phyloP scores from a whole-genome alignment of 208 protist species.

The Trypanosoma platydactyli region DNA sequence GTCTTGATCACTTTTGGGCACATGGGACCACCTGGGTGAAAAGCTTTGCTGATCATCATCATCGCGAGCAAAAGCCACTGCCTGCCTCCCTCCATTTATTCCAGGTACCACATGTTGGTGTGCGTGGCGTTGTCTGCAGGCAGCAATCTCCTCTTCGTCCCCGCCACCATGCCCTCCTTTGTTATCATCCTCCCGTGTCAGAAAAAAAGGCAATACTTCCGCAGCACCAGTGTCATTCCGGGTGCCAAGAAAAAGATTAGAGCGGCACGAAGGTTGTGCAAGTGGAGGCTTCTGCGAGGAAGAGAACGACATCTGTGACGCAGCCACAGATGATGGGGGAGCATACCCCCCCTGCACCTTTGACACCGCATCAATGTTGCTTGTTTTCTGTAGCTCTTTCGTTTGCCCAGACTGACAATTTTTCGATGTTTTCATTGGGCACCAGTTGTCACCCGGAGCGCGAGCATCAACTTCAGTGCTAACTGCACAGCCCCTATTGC shows the following conservation, averaged over 20 bases:
- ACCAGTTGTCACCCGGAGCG: neutral
- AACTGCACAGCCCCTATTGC: neutral
- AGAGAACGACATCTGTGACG: slow-evolving; percentile 3
- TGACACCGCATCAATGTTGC: neutral
- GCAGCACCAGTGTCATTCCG: neutral
- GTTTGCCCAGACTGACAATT: neutral
- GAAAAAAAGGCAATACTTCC: neutral
- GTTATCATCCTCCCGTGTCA: neutral
- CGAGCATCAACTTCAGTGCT: neutral
- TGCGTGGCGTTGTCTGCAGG: neutral
- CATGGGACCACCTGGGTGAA: neutral
- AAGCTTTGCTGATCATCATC: slow-evolving; percentile 9
- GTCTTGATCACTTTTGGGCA: neutral
- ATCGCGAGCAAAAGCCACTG: slow-evolving; percentile 1
- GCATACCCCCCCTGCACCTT: neutral
- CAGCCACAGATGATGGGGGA: neutral
- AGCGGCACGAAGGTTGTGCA: slow-evolving; percentile 13
- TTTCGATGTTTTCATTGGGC: slow-evolving; percentile 15
- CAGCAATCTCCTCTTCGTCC: neutral
- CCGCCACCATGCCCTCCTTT: neutral
- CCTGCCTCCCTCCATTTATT: neutral
- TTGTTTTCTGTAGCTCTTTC: neutral
- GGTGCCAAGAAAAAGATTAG: neutral
- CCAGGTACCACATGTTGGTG: neutral
- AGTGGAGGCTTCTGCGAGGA: slow-evolving; percentile 29